Percentiles rank a stretch among this genome's conserved stretches.
Evolutionary conservation across 495 filamentous ascomycete species (phyloP).

Genomic region (Durotheca rogersii): DNA sequence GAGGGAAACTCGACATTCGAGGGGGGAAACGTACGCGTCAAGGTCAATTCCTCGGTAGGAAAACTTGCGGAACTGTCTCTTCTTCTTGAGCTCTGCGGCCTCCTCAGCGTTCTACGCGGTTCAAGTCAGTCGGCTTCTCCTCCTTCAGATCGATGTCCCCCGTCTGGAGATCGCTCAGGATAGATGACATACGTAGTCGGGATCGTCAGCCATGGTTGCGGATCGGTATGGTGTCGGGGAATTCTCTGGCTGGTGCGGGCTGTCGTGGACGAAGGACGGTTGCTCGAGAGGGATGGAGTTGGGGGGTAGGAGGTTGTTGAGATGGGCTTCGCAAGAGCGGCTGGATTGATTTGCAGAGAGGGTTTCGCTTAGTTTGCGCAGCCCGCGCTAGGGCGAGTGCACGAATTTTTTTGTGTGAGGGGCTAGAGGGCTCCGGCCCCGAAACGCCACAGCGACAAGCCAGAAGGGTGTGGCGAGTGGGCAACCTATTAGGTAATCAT

Average conservation of each 20-base stretch:
- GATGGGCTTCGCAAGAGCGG: no score
- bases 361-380: slow-evolving; percentile 30
- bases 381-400: slow-evolving; percentile 1
- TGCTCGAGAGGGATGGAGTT: slow-evolving; percentile 30
- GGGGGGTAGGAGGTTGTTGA: slow-evolving; percentile 7
- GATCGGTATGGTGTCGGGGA: slow-evolving; percentile 29
- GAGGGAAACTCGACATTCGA: neutral
- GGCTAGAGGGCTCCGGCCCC: slow-evolving; percentile 31
- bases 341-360: slow-evolving; percentile 19
- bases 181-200: slow-evolving; percentile 75
- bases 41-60: slow-evolving; percentile 99
- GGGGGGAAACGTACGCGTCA: slow-evolving; percentile 75
- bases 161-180: neutral
- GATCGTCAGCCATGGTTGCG: slow-evolving; percentile 82
- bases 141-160: slow-evolving; percentile 1
- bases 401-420: slow-evolving; percentile 34
- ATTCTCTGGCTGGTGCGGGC: slow-evolving; percentile 19
- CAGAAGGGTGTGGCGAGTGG: neutral
- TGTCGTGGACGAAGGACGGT: slow-evolving; percentile 28
- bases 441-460: slow-evolving; percentile 20
- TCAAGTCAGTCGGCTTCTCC: slow-evolving; percentile 17
- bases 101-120: slow-evolving; percentile 82
- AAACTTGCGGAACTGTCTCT: slow-evolving; percentile 99
- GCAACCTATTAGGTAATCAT: neutral
- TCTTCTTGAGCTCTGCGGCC: slow-evolving; percentile 98